Conservation (phyloP, 306 rosid genomes). For the Coriaria nepalensis region DNA sequence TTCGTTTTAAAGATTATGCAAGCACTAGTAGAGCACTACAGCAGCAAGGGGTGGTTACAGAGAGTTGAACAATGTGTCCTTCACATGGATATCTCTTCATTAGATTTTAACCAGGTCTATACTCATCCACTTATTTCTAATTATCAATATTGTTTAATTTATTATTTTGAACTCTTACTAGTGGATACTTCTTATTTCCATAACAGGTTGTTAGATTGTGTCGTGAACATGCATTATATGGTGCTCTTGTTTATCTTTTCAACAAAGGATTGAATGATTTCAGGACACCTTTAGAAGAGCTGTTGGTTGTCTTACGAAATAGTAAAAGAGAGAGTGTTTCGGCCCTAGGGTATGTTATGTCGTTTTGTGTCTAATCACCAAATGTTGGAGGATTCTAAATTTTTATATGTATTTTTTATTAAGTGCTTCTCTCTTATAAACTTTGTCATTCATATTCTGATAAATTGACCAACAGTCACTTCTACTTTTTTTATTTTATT, state of each 20-base stretch:
- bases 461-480: too few relatives aligned
- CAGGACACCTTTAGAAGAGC: constrained; percentile 88
- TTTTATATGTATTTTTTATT: background rate
- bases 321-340: constrained; percentile 49
- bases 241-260: constrained; percentile 86
- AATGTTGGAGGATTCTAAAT: background rate
- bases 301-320: constrained; percentile 57
- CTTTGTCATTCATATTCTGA: too few relatives aligned
- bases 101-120: constrained; percentile 92
- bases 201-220: constrained; percentile 73
- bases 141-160: constrained; percentile 15
- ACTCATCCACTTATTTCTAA: constrained; percentile 17
- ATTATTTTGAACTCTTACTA: constrained; percentile 10
- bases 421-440: too few relatives aligned
- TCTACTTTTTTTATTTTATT: too few relatives aligned
- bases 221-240: constrained; percentile 84
- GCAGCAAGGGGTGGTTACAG: constrained; percentile 83
- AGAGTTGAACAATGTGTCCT: constrained; percentile 95
- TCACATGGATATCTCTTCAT: constrained; percentile 98
- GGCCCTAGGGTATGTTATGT: constrained; percentile 57
- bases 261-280: constrained; percentile 92
- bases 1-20: constrained; percentile 72
- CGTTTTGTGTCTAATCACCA: constrained; percentile 1
- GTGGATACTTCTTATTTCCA: constrained; percentile 12
- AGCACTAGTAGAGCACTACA: constrained; percentile 90